Evolutionary conservation across 306 rosid species (phyloP).

Genomic region (Herpetospermum pedunculosum): DNA sequence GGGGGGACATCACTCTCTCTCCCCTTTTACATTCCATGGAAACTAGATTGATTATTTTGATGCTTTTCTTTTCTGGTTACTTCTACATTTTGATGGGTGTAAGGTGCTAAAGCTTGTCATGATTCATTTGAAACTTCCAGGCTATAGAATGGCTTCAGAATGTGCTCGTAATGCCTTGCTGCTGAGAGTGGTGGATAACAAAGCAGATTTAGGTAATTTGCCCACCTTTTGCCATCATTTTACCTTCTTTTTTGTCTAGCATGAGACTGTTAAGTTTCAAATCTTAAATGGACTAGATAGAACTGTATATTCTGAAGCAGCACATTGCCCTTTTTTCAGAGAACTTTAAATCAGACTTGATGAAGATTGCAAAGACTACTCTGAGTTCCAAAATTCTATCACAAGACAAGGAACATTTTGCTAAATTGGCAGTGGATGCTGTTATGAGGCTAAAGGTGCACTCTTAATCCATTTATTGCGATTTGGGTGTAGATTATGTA

Average conservation of each 20-base stretch:
- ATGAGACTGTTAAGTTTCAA: not conserved
- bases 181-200: constrained; percentile 74
- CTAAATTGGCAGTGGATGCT: constrained; percentile 85
- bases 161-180: constrained; percentile 75
- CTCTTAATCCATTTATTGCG: not conserved
- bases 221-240: not conserved
- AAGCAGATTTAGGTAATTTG: constrained; percentile 54
- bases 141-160: constrained; percentile 93
- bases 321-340: constrained; percentile 28
- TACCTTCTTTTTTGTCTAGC: not conserved
- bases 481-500: not conserved
- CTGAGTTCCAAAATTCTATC: constrained; percentile 96
- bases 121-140: constrained; percentile 21
- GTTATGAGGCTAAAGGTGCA: constrained; percentile 85
- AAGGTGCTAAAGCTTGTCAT: not conserved
- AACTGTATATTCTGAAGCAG: not conserved
- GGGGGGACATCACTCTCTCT: not conserved
- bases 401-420: constrained; percentile 92
- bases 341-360: constrained; percentile 72
- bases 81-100: not conserved
- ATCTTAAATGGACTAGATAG: not conserved
- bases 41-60: not conserved
- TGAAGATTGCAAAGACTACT: constrained; percentile 97
- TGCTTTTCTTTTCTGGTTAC: not conserved
- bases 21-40: not conserved